A percentile compares a stretch with the other conserved stretches of the same genome.
Evolutionary conservation across 371 early-diverging fungal genomes (phyloP).

Genomic region (Cladochytrium tenue): DNA sequence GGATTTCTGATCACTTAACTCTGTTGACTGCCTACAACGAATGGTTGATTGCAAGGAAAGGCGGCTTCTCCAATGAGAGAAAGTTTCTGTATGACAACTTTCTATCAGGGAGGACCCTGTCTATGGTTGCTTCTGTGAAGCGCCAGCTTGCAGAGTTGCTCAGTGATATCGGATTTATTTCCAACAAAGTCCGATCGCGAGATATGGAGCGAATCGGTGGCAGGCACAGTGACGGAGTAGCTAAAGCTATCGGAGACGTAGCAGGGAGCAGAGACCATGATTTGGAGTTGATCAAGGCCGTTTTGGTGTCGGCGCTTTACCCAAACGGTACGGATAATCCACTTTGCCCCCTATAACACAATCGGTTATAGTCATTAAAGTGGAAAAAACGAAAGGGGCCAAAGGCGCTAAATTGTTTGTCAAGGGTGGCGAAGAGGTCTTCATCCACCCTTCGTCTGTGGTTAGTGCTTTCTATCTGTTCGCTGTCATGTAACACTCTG

Average conservation of each 20-base stretch:
- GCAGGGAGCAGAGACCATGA: conserved; percentile 22
- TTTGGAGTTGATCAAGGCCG: conserved; percentile 37
- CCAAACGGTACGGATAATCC: conserved; percentile 30
- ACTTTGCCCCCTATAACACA: background rate
- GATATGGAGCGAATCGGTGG: conserved; percentile 38
- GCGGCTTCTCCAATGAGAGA: conserved; percentile 44
- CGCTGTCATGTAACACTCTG: too few relatives aligned
- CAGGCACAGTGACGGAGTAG: conserved; percentile 28
- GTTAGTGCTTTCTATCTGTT: conserved; percentile 18
- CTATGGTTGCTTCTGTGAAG: conserved; percentile 74
- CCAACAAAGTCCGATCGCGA: conserved; percentile 16
- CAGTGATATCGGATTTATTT: conserved; percentile 73
- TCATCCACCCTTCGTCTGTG: conserved; percentile 42
- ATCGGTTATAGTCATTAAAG: conserved; percentile 22
- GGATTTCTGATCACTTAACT: conserved; percentile 76
- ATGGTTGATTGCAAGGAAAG: conserved; percentile 57
- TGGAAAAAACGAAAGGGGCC: conserved; percentile 13
- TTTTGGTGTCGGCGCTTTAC: conserved; percentile 37
- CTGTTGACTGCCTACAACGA: conserved; percentile 71
- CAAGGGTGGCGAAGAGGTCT: conserved; percentile 30
- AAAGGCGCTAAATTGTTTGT: conserved; percentile 14
- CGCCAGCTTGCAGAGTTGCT: conserved; percentile 74
- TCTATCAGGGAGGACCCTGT: conserved; percentile 29
- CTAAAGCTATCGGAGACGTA: conserved; percentile 25
- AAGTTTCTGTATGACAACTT: conserved; percentile 38